Evolutionary conservation across 2,329 filamentous ascomycete species (phyloP).

Genomic region (Paradendryphiella salina): DNA sequence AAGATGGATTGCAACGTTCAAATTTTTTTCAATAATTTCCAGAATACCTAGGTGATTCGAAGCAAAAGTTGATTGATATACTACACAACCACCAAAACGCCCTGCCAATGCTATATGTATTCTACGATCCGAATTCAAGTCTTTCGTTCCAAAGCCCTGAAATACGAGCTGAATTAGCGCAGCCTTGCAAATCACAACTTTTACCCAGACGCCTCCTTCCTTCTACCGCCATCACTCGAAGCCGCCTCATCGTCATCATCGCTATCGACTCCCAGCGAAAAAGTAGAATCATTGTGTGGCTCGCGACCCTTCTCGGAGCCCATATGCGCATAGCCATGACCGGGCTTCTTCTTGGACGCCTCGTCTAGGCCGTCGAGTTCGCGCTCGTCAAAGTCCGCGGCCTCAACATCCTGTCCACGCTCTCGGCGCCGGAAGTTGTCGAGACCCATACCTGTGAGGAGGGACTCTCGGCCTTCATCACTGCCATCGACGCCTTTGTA

Average conservation of each 20-base stretch:
- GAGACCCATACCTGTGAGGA: constrained; percentile 51
- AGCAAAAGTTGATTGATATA: no score
- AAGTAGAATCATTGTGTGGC: constrained; percentile 47
- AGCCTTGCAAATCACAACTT: no score
- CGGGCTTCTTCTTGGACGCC: constrained; percentile 22
- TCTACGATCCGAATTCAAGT: no score
- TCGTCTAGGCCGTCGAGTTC: constrained; percentile 60
- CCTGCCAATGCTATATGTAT: no score
- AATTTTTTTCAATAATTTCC: no score
- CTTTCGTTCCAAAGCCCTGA: no score
- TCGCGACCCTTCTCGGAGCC: constrained; percentile 34
- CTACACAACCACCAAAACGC: no score
- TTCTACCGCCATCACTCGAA: constrained; percentile 38
- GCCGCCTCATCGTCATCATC: constrained; percentile 40
- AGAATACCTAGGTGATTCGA: no score
- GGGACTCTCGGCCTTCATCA: constrained; percentile 51
- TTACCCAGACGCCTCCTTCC: constrained; percentile 30
- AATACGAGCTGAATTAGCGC: no score
- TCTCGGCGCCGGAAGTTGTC: constrained; percentile 53
- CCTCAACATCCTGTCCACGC: constrained; percentile 58
- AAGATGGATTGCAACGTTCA: no score
- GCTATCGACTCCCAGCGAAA: constrained; percentile 55
- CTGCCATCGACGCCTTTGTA: constrained; percentile 50
- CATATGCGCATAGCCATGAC: constrained; percentile 31
- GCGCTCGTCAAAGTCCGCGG: constrained; percentile 64